Evolutionary conservation across 148 eudicot species (phyloP), one percentile per base, ranked within the genome.

Genomic region (Cornus suecica): DNA sequence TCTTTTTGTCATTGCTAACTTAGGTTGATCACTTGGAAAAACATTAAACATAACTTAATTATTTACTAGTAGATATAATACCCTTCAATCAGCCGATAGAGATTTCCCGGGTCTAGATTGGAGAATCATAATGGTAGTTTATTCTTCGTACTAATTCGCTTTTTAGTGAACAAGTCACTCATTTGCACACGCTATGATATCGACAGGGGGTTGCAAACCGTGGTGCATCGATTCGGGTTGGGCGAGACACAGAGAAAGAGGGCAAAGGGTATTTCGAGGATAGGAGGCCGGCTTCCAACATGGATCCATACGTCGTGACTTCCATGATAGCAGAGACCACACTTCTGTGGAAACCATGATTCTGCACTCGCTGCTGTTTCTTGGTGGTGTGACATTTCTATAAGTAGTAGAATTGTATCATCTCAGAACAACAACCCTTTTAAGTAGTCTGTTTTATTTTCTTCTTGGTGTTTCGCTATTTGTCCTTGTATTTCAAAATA

Each of bases 241-340:
- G 90, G 2, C 62, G 87, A n/a, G 90, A 87, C 31, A 87, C 90
- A 0, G 90, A 87, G 82, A 82, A 76, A 78, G 84, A 25, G 0
- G 90, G 90, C 8, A 87, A 84, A 67, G 90, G 90, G 8, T 87
- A 87, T 72, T 84, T 87, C 25, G 90, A 87, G 81, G 90, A 87
- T 67, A 61, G 90, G 72, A 82, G 90, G 84, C 90, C 90, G 15
- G 84, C 90, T 9, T 87, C 90, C 0, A 87, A 84, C 65, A 87
- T 87, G 90, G 90, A 87, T 60, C 90, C 90, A 1, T 87, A 84
- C 30, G 67, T 77, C 5, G 90, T 87, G 20, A 87, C 89, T 29
- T 84, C 87, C 41, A 87, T 87, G 89, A 80, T 87, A 66, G 87
- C 89, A 11, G 84, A 84, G 54, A 87, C 90, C 61, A 87, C 90